A percentile compares a stretch with the other conserved stretches of the same genome.
Conservation (phyloP, 306 rosid species). For the Mimosa bimucronata region DNA sequence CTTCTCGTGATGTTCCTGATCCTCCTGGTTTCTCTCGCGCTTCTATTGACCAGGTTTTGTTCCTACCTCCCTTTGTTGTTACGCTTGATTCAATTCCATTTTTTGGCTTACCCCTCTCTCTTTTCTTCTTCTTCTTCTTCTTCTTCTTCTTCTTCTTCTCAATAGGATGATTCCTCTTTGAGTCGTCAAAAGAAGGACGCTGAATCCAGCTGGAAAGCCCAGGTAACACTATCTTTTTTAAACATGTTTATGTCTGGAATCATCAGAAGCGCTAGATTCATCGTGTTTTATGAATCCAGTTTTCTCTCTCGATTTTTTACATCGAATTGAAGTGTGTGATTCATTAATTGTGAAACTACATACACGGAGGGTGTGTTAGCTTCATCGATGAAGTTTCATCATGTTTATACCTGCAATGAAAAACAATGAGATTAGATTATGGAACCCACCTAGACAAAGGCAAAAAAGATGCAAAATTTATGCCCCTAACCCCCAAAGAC, state of each 20-base stretch:
- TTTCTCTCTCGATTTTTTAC: not conserved
- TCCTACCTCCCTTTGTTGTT: not conserved
- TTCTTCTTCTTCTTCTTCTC: no score
- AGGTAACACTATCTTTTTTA: constrained; percentile 44
- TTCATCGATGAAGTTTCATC: not conserved
- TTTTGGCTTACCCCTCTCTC: not conserved
- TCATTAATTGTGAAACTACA: not conserved
- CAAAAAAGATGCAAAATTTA: not conserved
- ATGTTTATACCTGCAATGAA: not conserved
- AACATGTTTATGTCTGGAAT: not conserved
- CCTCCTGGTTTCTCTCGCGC: constrained; percentile 97
- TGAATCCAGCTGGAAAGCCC: constrained; percentile 92
- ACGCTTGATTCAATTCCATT: not conserved
- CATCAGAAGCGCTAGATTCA: constrained; percentile 1
- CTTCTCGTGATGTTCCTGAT: constrained; percentile 72
- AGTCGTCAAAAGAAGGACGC: constrained; percentile 96
- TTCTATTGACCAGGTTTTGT: constrained; percentile 69
- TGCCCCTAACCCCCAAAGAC: not conserved
- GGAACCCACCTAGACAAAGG: not conserved
- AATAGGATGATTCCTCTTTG: constrained; percentile 84
- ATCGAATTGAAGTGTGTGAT: not conserved
- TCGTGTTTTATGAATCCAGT: not conserved
- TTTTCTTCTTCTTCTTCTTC: no score
- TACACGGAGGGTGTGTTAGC: not conserved
- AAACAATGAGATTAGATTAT: not conserved